Evolutionary conservation across 768 basidiomycete genomes (phyloP).

Genomic region (Calocybe gangraenosa): DNA sequence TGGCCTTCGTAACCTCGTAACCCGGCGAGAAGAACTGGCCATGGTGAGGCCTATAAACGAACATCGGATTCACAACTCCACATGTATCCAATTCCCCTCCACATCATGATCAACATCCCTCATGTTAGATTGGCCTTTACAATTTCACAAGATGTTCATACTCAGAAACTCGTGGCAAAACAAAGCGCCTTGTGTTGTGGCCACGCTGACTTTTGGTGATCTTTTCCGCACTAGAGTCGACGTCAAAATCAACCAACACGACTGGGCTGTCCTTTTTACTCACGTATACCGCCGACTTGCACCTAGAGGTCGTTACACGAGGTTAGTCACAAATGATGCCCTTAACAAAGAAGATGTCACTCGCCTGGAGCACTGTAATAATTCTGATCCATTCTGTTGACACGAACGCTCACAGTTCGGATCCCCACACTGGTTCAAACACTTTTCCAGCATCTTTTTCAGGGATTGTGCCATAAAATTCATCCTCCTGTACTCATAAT

Average conservation of each 20-base stretch:
- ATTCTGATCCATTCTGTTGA: conserved; percentile 20
- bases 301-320: conserved; percentile 21
- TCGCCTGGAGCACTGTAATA: conserved; percentile 35
- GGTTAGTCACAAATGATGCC: neutral
- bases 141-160: too few species aligned
- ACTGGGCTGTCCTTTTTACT: conserved; percentile 20
- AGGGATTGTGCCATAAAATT: conserved; percentile 22
- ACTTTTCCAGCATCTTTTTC: conserved; percentile 24
- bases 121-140: too few species aligned
- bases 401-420: conserved; percentile 20
- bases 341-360: conserved; percentile 1
- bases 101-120: too few species aligned
- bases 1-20: too few species aligned
- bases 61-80: too few species aligned
- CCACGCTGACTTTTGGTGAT: conserved; percentile 36
- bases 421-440: conserved; percentile 28
- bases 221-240: conserved; percentile 25
- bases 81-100: too few species aligned
- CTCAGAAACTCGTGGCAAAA: conserved; percentile 28
- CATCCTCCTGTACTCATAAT: conserved; percentile 21
- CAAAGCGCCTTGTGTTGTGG: conserved; percentile 28
- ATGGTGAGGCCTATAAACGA: too few species aligned
- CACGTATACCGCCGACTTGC: conserved; percentile 39
- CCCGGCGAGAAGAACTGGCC: too few species aligned
- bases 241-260: conserved; percentile 1